A percentile compares a stretch with the other conserved stretches of the same genome.
These are phyloP conservation scores for Brasenia schreberi DNA, from an alignment of 164 flowering plant genomes.

Conservation along the genomic window DNA sequence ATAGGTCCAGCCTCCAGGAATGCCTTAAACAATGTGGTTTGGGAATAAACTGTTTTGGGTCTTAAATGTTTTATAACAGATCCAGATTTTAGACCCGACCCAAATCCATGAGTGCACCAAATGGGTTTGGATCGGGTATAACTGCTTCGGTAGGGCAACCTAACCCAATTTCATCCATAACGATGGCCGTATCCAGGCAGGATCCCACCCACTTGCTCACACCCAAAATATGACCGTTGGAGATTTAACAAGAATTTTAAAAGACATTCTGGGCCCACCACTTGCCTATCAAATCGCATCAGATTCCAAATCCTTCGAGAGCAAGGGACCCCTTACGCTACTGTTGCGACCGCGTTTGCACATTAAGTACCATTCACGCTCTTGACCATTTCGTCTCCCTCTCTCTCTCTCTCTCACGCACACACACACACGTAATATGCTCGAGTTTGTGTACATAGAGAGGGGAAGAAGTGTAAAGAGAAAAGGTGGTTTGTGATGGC, in stretches of 20 bases:
- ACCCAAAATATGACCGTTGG: background rate
- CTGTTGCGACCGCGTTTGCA: background rate
- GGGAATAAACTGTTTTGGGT: too few relatives aligned
- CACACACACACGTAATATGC: slow-evolving; percentile 2
- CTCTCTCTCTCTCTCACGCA: slow-evolving; percentile 12
- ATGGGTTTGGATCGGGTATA: too few relatives aligned
- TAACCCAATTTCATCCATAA: too few relatives aligned
- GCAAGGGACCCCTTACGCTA: background rate
- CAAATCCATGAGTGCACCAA: too few relatives aligned
- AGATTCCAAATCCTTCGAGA: background rate
- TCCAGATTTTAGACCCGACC: too few relatives aligned
- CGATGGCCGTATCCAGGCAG: too few relatives aligned
- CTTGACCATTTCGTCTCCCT: slow-evolving; percentile 1
- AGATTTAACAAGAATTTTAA: too few relatives aligned
- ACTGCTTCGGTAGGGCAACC: too few relatives aligned
- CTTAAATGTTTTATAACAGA: too few relatives aligned
- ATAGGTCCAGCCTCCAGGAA: too few relatives aligned
- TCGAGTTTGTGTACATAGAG: background rate
- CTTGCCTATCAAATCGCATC: background rate
- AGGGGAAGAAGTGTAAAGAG: slow-evolving; percentile 1
- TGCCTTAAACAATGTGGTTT: too few relatives aligned
- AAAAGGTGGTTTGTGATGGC: slow-evolving; percentile 20
- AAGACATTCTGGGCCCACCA: background rate
- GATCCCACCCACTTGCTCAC: background rate
- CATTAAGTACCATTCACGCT: background rate